Evolutionary conservation across 2,329 filamentous ascomycete genomes (phyloP).

Genomic region (Bertia moriformis): DNA sequence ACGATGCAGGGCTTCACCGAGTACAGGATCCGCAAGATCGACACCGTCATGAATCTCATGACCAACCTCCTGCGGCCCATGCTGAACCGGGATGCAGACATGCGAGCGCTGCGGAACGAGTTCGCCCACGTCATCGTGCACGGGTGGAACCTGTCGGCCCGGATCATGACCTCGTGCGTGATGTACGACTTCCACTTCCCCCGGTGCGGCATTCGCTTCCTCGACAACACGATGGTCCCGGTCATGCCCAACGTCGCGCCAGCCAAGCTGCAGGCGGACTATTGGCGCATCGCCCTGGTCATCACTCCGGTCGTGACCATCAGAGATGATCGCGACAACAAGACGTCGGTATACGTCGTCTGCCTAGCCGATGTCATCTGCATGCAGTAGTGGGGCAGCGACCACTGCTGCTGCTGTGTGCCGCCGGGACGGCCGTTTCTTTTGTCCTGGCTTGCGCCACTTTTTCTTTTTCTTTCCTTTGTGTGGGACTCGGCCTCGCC

Average conservation of each 20-base stretch:
- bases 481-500: too few species aligned
- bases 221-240: conserved; percentile 27
- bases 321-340: conserved; percentile 25
- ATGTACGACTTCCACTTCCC: conserved; percentile 22
- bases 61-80: conserved; percentile 28
- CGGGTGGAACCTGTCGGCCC: conserved; percentile 28
- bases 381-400: too few species aligned
- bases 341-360: not conserved
- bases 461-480: too few species aligned
- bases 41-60: conserved; percentile 16
- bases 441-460: too few species aligned
- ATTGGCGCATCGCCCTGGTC: conserved; percentile 35
- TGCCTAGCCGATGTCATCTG: not conserved
- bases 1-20: too few species aligned
- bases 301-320: conserved; percentile 38
- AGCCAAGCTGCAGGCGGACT: conserved; percentile 28
- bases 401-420: too few species aligned
- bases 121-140: conserved; percentile 22
- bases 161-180: conserved; percentile 24
- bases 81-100: conserved; percentile 17
- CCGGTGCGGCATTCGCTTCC: conserved; percentile 32
- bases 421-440: too few species aligned
- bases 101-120: conserved; percentile 22
- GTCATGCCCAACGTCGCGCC: conserved; percentile 24
- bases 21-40: too few species aligned